Evolutionary conservation across 768 basidiomycete genomes (phyloP).

Genomic region (Boletus tylopilopsis): DNA sequence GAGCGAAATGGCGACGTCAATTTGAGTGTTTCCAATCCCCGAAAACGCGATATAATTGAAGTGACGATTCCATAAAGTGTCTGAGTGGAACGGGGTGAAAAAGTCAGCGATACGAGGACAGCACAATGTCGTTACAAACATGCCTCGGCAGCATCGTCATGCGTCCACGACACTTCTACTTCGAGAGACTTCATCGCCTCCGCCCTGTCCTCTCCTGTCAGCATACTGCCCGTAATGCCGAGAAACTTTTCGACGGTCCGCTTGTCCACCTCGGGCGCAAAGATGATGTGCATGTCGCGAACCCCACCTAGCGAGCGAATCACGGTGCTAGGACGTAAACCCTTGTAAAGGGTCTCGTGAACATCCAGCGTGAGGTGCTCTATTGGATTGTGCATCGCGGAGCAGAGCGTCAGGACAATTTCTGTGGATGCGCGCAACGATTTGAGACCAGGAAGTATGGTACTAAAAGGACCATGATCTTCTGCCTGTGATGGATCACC

Average conservation of each 20-base stretch:
- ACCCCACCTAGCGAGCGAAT: slow-evolving; percentile 28
- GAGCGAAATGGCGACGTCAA: slow-evolving; percentile 31
- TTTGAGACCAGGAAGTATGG: slow-evolving; percentile 23
- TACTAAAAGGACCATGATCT: background rate
- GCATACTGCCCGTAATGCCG: slow-evolving; percentile 20
- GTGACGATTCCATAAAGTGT: slow-evolving; percentile 29
- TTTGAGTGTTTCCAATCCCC: slow-evolving; percentile 26
- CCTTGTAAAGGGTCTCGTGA: slow-evolving; percentile 27
- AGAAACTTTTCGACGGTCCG: slow-evolving; percentile 32
- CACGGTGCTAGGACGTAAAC: slow-evolving; percentile 26
- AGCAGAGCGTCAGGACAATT: slow-evolving; percentile 18
- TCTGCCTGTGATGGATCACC: background rate
- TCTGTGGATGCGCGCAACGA: slow-evolving; percentile 27
- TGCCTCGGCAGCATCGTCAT: slow-evolving; percentile 29
- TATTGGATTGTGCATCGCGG: slow-evolving; percentile 16
- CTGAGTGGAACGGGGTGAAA: slow-evolving; percentile 1
- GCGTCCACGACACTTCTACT: slow-evolving; percentile 27
- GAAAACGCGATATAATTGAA: slow-evolving; percentile 31
- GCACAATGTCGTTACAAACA: background rate
- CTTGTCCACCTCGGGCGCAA: slow-evolving; percentile 31
- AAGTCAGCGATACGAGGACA: background rate
- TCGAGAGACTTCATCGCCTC: slow-evolving; percentile 22
- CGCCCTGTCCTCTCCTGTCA: slow-evolving; percentile 11
- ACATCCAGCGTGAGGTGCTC: slow-evolving; percentile 22
- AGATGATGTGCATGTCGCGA: slow-evolving; percentile 27